phyloP scores from a whole-genome alignment of 2,329 filamentous ascomycete species.

The Penicillium sp. region DNA sequence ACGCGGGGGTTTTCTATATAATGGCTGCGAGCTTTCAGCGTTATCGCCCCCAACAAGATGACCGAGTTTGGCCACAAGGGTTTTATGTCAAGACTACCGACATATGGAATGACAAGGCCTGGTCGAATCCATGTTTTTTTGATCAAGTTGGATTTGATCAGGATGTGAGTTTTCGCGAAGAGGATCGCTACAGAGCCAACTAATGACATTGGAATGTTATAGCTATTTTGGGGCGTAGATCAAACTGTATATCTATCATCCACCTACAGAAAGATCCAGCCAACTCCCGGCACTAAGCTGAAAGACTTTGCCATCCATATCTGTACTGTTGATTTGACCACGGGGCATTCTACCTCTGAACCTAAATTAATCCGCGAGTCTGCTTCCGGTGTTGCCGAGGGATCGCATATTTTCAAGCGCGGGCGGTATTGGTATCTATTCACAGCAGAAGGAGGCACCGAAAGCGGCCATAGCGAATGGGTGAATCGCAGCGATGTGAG shows the following conservation, averaged over 20 bases:
- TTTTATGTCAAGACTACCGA: slow-evolving; percentile 56
- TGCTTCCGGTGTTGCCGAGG: slow-evolving; percentile 48
- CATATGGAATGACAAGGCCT: slow-evolving; percentile 52
- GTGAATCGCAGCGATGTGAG: slow-evolving; percentile 53
- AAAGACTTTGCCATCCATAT: slow-evolving; percentile 53
- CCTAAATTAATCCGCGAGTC: slow-evolving; percentile 48
- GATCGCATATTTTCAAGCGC: slow-evolving; percentile 55
- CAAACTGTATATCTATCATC: slow-evolving; percentile 52
- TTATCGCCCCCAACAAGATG: slow-evolving; percentile 42
- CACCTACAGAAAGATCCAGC: slow-evolving; percentile 37
- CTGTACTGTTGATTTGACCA: slow-evolving; percentile 33
- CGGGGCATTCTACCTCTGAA: slow-evolving; percentile 33
- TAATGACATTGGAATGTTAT: slow-evolving; percentile 14
- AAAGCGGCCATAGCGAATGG: slow-evolving; percentile 61
- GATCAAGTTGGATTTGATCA: slow-evolving; percentile 57
- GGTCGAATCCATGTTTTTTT: slow-evolving; percentile 57
- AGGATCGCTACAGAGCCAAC: not conserved
- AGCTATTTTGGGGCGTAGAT: slow-evolving; percentile 55
- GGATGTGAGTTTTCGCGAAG: slow-evolving; percentile 41
- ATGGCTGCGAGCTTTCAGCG: slow-evolving; percentile 47
- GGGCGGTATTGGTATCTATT: slow-evolving; percentile 56
- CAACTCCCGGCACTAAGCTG: slow-evolving; percentile 40
- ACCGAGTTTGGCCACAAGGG: slow-evolving; percentile 53
- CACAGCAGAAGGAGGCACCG: slow-evolving; percentile 57
- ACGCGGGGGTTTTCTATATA: slow-evolving; percentile 48